Conservation (phyloP, 768 basidiomycete species). For the Phylloporus sp. region DNA sequence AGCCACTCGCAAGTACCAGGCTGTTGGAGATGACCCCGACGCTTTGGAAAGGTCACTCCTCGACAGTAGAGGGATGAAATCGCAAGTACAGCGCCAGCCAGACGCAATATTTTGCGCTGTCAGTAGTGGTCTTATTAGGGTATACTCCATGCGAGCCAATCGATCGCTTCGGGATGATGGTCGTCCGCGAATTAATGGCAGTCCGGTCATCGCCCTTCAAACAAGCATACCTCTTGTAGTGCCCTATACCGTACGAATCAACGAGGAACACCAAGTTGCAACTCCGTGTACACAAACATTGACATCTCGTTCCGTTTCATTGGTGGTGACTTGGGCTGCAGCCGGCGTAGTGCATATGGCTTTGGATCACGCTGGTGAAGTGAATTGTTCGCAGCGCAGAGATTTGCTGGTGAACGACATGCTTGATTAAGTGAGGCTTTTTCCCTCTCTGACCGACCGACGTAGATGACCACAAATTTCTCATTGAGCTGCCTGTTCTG, state of each 20-base stretch:
- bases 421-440: background rate
- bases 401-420: slow-evolving; percentile 52
- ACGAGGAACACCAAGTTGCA: slow-evolving; percentile 42
- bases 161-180: slow-evolving; percentile 68
- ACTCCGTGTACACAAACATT: slow-evolving; percentile 56
- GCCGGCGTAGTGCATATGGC: slow-evolving; percentile 63
- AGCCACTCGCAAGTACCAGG: slow-evolving; percentile 45
- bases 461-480: slow-evolving; percentile 69
- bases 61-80: slow-evolving; percentile 63
- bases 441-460: background rate
- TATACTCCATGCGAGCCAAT: slow-evolving; percentile 61
- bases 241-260: slow-evolving; percentile 42
- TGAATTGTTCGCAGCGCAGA: slow-evolving; percentile 57
- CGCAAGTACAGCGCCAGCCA: slow-evolving; percentile 53
- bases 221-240: slow-evolving; percentile 20
- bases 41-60: slow-evolving; percentile 76
- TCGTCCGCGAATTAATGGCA: slow-evolving; percentile 32
- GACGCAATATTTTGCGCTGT: slow-evolving; percentile 76
- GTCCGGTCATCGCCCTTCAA: slow-evolving; percentile 55
- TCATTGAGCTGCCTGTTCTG: slow-evolving; percentile 75
- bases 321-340: slow-evolving; percentile 67
- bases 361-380: slow-evolving; percentile 51
- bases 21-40: slow-evolving; percentile 41
- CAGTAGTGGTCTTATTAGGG: slow-evolving; percentile 73
- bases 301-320: slow-evolving; percentile 63